Base-by-base conservation (phyloP, 345 rosid genomes). In the Salix arbutifolia region DNA sequence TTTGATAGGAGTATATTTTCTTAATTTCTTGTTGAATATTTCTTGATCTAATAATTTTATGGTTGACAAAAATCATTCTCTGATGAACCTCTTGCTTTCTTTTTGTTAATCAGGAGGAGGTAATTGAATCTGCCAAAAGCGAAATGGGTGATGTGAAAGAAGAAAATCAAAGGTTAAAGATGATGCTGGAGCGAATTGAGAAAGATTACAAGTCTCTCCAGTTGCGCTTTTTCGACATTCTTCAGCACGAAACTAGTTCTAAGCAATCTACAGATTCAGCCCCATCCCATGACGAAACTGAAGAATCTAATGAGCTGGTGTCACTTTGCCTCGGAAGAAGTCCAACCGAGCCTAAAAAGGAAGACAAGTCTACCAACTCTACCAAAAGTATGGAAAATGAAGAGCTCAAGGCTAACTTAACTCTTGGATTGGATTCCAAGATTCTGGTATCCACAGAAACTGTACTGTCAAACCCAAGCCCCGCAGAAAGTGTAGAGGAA, bases 291-390 rank as follows among this genome's bases (percentile, higher is more conserved):
- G 70, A 80, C 23, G 77, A 73, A 62, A 61, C 65, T 6, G 84
- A 79, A 82, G 92, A 85, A 72, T 78, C 77, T 4, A 87, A 87
- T 8, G 90, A 88, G 28, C 87, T 90, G 1, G 94, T 91, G 46
- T 94, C 94, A 8, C 97, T 94, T 84, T 86, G 86, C 35, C 92
- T 94, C 8, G 98, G 98, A 73, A 90, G 89, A 77, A 82, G 82
- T 33, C 81, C 90, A 5, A 74, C 35, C 64, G 77, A 80, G 60
- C 56, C 77, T 37, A 83, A 67, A 46, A 84, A 74, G 23, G 89
- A 88, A 35, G 88, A 78, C 48, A 84, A 84, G 72, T 69, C 76
- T 21, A 71, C 66, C 10, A 79, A 23, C 60, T 77, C 56, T 25
- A 38, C 53, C 48, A 81, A 79, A 72, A 79, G 35, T 50, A 76